Base-by-base conservation (phyloP, 2,329 filamentous ascomycete genomes). In the Herpotrichia juniperi region DNA sequence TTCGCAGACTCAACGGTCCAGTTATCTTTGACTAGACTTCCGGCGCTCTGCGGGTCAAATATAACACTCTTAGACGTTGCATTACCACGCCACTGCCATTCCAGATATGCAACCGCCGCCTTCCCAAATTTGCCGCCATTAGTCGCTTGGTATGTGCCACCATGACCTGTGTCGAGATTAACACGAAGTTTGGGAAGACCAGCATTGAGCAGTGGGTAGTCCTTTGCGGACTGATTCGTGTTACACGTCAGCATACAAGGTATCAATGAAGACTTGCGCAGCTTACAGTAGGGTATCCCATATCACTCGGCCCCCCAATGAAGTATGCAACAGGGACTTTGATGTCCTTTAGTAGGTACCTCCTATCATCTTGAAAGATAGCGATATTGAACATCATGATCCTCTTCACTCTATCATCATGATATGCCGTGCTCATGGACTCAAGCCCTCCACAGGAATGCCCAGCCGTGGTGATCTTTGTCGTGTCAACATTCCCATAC, bases 61-160 rank as follows among this genome's bases (percentile, higher is more conserved):
- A 62, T 48, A 7, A 57, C 53, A 2, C 51, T 56, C 44, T 57
- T 60, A 14, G 62, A 58, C n/a, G 47, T 64, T 16, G 45, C 53
- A 46, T 62, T 61, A 14, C 51, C 46, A 32, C 58, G 56, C 57
- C 57, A 59, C 31, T 58, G 53, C 55, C 57, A 63, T 28, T 64
- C 57, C 24, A 64, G 46, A 37, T 62, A 64, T 11, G 54, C 54
- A 14, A 59, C 55, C 14, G 56, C 57, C 16, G 59, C 62, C 28
- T 62, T 65, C 11, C 61, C 61, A 22, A 56, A 52, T 46, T 65
- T 62, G 17, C 60, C 60, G 10, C 59, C 61, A 39, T 62, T 61
- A 0, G 55, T 59, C 17, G 61, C 62, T n/a, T 40, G 42, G 35
- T 49, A 61, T 2, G 61, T 65, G 16, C 62, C 58, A 12, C 51